Evolutionary conservation across 108 stramenopile species (phyloP).

Genomic region (Stephanodiscus minutulus): DNA sequence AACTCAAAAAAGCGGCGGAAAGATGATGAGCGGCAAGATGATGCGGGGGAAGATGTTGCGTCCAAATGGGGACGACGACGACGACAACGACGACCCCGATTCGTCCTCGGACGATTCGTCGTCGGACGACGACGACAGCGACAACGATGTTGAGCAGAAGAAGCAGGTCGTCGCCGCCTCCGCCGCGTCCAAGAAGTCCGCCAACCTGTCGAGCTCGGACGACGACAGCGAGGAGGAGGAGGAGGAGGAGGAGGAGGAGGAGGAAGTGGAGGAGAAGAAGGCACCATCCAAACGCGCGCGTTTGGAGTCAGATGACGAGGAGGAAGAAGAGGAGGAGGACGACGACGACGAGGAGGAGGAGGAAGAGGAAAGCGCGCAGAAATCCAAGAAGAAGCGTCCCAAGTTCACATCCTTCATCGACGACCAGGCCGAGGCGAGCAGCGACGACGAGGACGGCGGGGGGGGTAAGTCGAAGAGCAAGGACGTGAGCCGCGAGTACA

Average conservation of each 20-base stretch:
- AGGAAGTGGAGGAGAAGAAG: constrained; percentile 15
- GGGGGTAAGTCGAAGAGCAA: constrained; percentile 68
- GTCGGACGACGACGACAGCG: constrained; percentile 28
- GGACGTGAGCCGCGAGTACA: constrained; percentile 74
- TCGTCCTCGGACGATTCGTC: constrained; percentile 51
- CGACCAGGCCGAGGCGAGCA: constrained; percentile 87
- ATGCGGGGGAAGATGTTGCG: constrained; percentile 72
- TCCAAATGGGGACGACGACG: constrained; percentile 38
- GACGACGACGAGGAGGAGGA: constrained; percentile 38
- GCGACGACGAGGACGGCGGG: constrained; percentile 85
- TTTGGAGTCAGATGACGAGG: constrained; percentile 63
- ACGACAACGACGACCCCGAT: constrained; percentile 51
- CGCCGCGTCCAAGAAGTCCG: constrained; percentile 3
- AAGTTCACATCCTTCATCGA: constrained; percentile 78
- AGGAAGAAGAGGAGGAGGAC: constrained; percentile 66
- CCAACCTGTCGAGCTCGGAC: constrained; percentile 29
- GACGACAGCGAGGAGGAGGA: constrained; percentile 32
- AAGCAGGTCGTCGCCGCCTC: not conserved
- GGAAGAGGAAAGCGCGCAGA: constrained; percentile 21
- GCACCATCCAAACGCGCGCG: constrained; percentile 30
- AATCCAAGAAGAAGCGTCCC: constrained; percentile 54
- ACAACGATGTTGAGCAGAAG: constrained; percentile 21
- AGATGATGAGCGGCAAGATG: constrained; percentile 58
- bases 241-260: constrained; percentile 11
- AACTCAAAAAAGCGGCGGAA: constrained; percentile 36